These are phyloP conservation scores for Euphorbia tirucalli DNA, from an alignment of 345 rosid genomes.

Conservation along the genomic window DNA sequence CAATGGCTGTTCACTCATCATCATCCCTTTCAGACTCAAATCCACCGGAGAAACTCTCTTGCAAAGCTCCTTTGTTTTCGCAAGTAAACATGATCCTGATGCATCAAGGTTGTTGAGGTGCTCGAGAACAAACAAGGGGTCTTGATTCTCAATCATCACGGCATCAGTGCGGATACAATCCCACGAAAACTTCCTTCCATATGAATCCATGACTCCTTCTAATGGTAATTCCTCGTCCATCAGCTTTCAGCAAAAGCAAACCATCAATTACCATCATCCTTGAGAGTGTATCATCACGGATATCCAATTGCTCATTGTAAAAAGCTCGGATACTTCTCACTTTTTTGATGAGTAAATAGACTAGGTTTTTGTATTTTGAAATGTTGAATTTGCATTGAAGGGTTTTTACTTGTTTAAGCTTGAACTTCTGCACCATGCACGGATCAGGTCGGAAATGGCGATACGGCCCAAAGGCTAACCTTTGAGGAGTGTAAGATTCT, in stretches of 20 bases:
- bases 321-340: not conserved
- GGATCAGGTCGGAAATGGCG: not conserved
- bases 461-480: slow-evolving; percentile 2
- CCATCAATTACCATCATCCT: slow-evolving; percentile 6
- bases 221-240: not conserved
- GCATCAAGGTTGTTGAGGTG: not conserved
- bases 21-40: not conserved
- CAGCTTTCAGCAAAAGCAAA: not conserved
- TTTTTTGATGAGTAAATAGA: not conserved
- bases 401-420: not conserved
- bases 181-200: not conserved
- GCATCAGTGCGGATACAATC: not conserved
- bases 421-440: not conserved
- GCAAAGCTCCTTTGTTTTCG: not conserved
- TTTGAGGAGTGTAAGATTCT: not conserved
- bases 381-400: not conserved
- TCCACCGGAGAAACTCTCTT: not conserved
- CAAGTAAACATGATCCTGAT: not conserved
- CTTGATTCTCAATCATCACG: slow-evolving; percentile 4
- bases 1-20: not conserved
- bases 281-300: slow-evolving; percentile 4
- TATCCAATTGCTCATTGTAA: not conserved
- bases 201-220: not conserved
- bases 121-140: not conserved
- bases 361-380: not conserved